Evolutionary conservation across 139 green algal species (phyloP).

Genomic region (Chlorella sp.): DNA sequence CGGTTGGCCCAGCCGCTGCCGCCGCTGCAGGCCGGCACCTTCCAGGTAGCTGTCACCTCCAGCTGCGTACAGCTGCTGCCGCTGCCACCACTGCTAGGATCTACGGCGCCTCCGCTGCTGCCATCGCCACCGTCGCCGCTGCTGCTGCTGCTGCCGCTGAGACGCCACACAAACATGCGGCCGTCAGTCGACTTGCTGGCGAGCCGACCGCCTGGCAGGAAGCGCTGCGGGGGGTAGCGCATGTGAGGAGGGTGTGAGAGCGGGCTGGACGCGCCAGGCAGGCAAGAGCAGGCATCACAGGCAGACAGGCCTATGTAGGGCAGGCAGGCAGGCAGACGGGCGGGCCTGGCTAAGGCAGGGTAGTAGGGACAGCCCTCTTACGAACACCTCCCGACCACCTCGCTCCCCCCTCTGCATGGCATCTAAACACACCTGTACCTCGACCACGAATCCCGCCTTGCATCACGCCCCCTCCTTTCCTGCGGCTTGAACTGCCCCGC

Average conservation of each 20-base stretch:
- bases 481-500: too few species aligned
- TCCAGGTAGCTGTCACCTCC: slow-evolving; percentile 46
- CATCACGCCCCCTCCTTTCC: too few species aligned
- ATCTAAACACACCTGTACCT: background rate
- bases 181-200: slow-evolving; percentile 68
- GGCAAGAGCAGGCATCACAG: too few species aligned
- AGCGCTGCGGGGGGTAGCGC: slow-evolving; percentile 40
- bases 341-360: background rate
- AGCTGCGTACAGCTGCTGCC: background rate
- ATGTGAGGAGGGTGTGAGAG: background rate
- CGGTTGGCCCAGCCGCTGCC: slow-evolving; percentile 22
- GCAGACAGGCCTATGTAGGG: background rate
- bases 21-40: slow-evolving; percentile 50
- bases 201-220: slow-evolving; percentile 42
- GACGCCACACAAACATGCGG: slow-evolving; percentile 59
- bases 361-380: too few species aligned
- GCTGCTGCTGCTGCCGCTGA: background rate
- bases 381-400: too few species aligned
- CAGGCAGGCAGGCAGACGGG: background rate
- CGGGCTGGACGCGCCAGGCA: background rate
- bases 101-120: too few species aligned
- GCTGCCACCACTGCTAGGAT: background rate
- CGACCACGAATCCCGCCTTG: too few species aligned
- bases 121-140: background rate
- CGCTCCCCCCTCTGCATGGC: too few species aligned